Conservation (phyloP, 2,329 filamentous ascomycete species). For the Cordyceps tenuipes region DNA sequence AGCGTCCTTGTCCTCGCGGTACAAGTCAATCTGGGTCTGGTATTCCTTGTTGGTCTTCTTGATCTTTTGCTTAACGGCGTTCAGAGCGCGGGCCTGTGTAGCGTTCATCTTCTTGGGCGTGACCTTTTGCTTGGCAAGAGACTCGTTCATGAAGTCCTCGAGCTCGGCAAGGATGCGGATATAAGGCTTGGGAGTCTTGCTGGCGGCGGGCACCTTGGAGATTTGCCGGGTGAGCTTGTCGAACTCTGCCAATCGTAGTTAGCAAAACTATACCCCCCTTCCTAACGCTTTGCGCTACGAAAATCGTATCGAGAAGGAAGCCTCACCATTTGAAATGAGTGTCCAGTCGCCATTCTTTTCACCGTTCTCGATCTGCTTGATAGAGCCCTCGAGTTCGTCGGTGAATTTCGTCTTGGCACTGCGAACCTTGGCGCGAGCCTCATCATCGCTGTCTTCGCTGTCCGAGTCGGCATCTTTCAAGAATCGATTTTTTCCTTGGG, state of each 20-base stretch:
- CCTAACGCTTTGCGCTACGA: neutral
- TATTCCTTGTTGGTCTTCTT: conserved; percentile 98
- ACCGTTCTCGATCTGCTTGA: conserved; percentile 90
- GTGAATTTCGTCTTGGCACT: conserved; percentile 96
- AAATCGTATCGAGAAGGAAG: neutral
- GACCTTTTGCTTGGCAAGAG: conserved; percentile 90
- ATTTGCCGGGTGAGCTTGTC: conserved; percentile 90
- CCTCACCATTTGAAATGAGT: conserved; percentile 76
- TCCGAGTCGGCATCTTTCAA: conserved; percentile 66
- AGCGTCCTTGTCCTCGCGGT: conserved; percentile 72
- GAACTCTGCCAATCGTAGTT: conserved; percentile 55
- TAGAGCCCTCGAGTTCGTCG: conserved; percentile 84
- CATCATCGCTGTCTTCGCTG: conserved; percentile 80
- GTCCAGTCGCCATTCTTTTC: conserved; percentile 98
- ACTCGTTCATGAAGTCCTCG: conserved; percentile 90
- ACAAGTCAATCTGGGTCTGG: conserved; percentile 77
- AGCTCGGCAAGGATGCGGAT: conserved; percentile 89
- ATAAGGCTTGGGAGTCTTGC: conserved; percentile 81
- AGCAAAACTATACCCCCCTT: conserved; percentile 11
- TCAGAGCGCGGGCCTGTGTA: conserved; percentile 85
- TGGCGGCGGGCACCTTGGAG: conserved; percentile 65
- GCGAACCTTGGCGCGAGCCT: conserved; percentile 79
- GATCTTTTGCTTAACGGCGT: conserved; percentile 95
- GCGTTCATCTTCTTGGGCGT: conserved; percentile 98
- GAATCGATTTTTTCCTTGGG: conserved; percentile 72